Evolutionary conservation across 306 rosid species (phyloP).

Genomic region (Castanea crenata): DNA sequence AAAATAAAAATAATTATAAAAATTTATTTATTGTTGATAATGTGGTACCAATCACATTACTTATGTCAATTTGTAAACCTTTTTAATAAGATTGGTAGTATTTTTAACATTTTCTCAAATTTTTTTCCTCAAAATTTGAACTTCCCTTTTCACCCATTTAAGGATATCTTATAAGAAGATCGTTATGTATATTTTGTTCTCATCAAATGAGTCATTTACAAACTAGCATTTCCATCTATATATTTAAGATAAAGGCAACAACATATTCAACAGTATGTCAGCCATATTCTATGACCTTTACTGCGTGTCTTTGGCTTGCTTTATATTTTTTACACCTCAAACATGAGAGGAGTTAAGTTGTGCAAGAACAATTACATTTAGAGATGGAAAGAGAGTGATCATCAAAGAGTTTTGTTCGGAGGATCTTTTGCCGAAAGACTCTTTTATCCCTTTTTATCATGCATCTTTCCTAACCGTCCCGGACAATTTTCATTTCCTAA

Average conservation of each 20-base stretch:
- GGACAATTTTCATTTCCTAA: constrained; percentile 31
- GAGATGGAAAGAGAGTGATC: background rate
- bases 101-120: no score
- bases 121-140: no score
- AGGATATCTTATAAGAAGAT: no score
- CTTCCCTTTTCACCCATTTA: no score
- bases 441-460: constrained; percentile 36
- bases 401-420: background rate
- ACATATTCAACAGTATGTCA: background rate
- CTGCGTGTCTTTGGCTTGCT: constrained; percentile 16
- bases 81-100: no score
- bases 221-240: constrained; percentile 9
- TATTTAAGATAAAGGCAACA: constrained; percentile 23
- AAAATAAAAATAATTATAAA: no score
- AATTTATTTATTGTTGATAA: no score
- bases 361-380: constrained; percentile 35
- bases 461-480: constrained; percentile 27
- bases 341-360: constrained; percentile 43
- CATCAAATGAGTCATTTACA: constrained; percentile 2
- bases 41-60: no score
- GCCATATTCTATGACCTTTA: background rate
- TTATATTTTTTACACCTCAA: constrained; percentile 50
- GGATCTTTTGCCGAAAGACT: constrained; percentile 67
- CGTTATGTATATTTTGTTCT: no score
- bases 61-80: no score